Evolutionary conservation across 305 asterid species (phyloP).

Genomic region (Fraxinus greggii): DNA sequence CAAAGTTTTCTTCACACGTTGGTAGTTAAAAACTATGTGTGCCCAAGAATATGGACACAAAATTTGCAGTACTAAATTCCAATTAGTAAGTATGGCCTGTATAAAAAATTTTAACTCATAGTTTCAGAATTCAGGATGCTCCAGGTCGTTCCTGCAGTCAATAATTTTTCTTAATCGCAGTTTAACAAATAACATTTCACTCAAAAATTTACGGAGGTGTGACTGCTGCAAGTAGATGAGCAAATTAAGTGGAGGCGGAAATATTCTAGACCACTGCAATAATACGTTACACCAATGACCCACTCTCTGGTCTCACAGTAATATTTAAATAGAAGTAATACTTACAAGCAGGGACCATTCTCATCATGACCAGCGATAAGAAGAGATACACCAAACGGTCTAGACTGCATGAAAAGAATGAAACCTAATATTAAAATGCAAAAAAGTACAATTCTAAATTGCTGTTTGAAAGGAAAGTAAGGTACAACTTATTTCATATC

Average conservation of each 20-base stretch:
- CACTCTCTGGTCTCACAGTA: neutral
- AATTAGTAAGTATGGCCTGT: neutral
- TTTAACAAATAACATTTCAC: neutral
- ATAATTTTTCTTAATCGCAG: neutral
- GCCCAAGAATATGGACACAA: neutral
- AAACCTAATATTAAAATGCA: conserved; percentile 10
- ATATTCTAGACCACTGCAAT: conserved; percentile 5
- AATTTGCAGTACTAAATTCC: neutral
- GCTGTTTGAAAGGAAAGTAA: neutral
- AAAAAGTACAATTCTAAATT: neutral
- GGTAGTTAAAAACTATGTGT: neutral
- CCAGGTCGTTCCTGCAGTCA: neutral
- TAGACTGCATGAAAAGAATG: conserved; percentile 52
- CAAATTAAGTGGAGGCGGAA: neutral
- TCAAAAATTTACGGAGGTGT: neutral
- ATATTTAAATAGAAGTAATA: conserved; percentile 13
- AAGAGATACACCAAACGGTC: conserved; percentile 93
- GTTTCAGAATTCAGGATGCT: conserved; percentile 4
- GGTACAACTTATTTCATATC: neutral
- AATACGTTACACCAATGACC: neutral
- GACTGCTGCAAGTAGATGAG: neutral
- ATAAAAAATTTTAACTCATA: neutral
- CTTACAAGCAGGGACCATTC: conserved; percentile 93
- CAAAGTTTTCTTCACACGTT: neutral
- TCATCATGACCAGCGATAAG: conserved; percentile 98